A percentile compares a stretch with the other conserved stretches of the same genome.
phyloP scores from a whole-genome alignment of 495 filamentous ascomycete genomes.

The Neurospora tetraspora region DNA sequence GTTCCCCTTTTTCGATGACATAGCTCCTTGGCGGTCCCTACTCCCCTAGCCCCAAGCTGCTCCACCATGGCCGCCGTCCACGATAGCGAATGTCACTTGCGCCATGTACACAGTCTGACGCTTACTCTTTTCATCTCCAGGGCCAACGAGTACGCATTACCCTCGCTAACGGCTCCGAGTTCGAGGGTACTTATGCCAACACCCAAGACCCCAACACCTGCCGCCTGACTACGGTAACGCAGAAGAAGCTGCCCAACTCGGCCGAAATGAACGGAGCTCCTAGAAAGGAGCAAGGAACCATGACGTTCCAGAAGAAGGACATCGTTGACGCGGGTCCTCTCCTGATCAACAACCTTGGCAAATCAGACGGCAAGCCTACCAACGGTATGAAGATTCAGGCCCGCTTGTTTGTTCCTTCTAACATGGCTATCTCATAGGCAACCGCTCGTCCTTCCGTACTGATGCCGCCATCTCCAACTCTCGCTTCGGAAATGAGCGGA shows the following conservation, averaged over 20 bases:
- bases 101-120: background rate
- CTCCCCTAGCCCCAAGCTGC: background rate
- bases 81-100: background rate
- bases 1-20: background rate
- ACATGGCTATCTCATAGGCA: slow-evolving; percentile 17
- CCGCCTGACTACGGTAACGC: slow-evolving; percentile 75
- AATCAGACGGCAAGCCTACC: slow-evolving; percentile 40
- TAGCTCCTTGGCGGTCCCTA: background rate
- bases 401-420: background rate
- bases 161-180: slow-evolving; percentile 61
- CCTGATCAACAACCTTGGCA: slow-evolving; percentile 34
- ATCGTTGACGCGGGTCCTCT: slow-evolving; percentile 52
- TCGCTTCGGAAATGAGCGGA: slow-evolving; percentile 56
- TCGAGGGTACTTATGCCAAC: slow-evolving; percentile 53
- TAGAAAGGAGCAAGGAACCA: slow-evolving; percentile 42
- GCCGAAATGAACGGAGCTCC: slow-evolving; percentile 33
- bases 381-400: slow-evolving; percentile 54
- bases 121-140: slow-evolving; percentile 32
- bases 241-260: slow-evolving; percentile 37
- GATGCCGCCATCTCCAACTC: slow-evolving; percentile 81
- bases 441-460: slow-evolving; percentile 60
- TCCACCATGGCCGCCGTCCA: background rate
- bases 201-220: slow-evolving; percentile 52
- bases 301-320: slow-evolving; percentile 76
- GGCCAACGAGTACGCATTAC: slow-evolving; percentile 58